Conservation (phyloP, 805 yeast species). For the Ogataea populi-albae region DNA sequence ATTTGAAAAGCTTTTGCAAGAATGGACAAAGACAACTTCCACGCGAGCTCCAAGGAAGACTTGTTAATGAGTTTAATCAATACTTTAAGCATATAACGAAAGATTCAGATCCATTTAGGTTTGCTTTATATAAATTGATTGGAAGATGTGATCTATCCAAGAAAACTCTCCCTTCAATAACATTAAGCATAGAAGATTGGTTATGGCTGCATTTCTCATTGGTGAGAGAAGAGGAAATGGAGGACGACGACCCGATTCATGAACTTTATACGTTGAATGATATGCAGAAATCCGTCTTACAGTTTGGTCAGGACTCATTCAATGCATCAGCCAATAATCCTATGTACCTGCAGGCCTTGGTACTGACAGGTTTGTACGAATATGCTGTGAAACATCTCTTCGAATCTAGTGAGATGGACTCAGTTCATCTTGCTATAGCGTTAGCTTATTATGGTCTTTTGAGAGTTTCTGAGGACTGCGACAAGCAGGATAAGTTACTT, state of each 20-base stretch:
- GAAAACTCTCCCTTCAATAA: conserved; percentile 61
- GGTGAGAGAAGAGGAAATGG: conserved; percentile 52
- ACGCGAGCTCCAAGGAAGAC: conserved; percentile 61
- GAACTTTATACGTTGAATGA: conserved; percentile 73
- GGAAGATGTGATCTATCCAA: conserved; percentile 83
- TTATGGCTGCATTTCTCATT: conserved; percentile 87
- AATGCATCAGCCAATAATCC: conserved; percentile 62
- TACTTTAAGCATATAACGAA: conserved; percentile 63
- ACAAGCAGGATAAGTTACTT: conserved; percentile 21
- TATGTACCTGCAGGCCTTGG: conserved; percentile 68
- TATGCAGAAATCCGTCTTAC: conserved; percentile 66
- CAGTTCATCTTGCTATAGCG: conserved; percentile 86
- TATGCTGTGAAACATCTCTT: conserved; percentile 67
- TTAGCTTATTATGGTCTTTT: conserved; percentile 71
- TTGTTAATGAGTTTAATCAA: conserved; percentile 80
- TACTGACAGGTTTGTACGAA: conserved; percentile 79
- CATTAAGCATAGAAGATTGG: conserved; percentile 92
- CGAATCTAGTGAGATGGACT: conserved; percentile 69
- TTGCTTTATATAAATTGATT: conserved; percentile 83
- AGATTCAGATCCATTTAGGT: conserved; percentile 83
- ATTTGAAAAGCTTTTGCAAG: conserved; percentile 66
- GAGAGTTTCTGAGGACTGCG: conserved; percentile 35
- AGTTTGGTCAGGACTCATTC: conserved; percentile 73
- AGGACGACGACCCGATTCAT: conserved; percentile 43
- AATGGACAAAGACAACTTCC: conserved; percentile 56